Evolutionary conservation across 805 yeast genomes (phyloP).

Genomic region (Saccharomyces mikatae): DNA sequence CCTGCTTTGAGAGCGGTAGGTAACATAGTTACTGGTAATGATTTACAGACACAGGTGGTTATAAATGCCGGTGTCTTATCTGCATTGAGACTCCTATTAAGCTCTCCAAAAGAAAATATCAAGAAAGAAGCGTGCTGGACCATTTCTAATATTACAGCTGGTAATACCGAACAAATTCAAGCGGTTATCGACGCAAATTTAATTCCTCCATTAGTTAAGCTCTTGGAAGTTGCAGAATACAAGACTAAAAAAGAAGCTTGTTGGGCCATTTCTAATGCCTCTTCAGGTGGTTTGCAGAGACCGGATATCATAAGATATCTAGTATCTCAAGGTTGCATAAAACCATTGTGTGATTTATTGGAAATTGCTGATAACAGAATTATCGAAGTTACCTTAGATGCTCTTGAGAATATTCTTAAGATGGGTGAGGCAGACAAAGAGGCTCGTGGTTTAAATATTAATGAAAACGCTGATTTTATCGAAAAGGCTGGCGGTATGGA

Average conservation of each 20-base stretch:
- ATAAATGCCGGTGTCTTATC: conserved; percentile 87
- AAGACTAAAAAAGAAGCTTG: conserved; percentile 97
- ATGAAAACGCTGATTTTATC: conserved; percentile 82
- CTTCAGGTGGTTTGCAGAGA: conserved; percentile 85
- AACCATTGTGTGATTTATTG: conserved; percentile 90
- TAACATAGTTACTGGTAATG: conserved; percentile 95
- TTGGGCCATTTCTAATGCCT: conserved; percentile 98
- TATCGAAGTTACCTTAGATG: conserved; percentile 91
- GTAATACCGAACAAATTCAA: conserved; percentile 90
- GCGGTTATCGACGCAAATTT: conserved; percentile 92
- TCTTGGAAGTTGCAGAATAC: conserved; percentile 78
- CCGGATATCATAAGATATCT: conserved; percentile 92
- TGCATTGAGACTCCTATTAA: conserved; percentile 71
- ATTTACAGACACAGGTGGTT: conserved; percentile 88
- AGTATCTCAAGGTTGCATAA: conserved; percentile 92
- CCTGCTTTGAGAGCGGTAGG: conserved; percentile 97
- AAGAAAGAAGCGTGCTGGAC: conserved; percentile 99
- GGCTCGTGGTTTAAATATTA: conserved; percentile 55
- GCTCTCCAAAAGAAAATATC: conserved; percentile 82
- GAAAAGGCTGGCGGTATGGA: conserved; percentile 99
- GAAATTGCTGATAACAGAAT: conserved; percentile 84
- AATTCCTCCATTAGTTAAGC: conserved; percentile 81
- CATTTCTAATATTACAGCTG: conserved; percentile 94
- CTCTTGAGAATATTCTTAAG: conserved; percentile 84
- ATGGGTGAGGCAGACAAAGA: conserved; percentile 93